Conservation (phyloP, 1,284 basidiomycete genomes). For the Fereydounia khargensis region DNA sequence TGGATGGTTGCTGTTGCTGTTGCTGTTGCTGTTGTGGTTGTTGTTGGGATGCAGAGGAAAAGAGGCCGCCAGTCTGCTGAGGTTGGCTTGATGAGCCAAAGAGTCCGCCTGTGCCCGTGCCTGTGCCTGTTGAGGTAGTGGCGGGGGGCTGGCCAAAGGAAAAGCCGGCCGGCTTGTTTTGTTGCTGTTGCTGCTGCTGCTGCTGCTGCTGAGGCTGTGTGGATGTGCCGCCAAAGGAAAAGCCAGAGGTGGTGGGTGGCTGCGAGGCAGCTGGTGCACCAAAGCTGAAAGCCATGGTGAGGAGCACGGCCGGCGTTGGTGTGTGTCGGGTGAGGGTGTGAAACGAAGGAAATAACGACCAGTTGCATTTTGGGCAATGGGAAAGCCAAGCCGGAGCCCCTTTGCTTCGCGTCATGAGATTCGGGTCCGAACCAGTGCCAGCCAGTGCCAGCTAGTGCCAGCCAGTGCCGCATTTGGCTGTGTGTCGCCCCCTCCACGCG, state of each 20-base stretch:
- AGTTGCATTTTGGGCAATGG: too few species aligned
- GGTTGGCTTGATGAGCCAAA: slow-evolving; percentile 1
- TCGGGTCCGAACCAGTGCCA: too few species aligned
- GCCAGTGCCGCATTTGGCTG: too few species aligned
- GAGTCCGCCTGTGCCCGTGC: neutral
- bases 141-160: slow-evolving; percentile 31
- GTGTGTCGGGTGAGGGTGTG: too few species aligned
- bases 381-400: too few species aligned
- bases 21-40: slow-evolving; percentile 15
- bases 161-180: slow-evolving; percentile 34
- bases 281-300: slow-evolving; percentile 45
- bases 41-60: slow-evolving; percentile 20
- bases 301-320: neutral
- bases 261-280: slow-evolving; percentile 34
- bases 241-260: slow-evolving; percentile 21
- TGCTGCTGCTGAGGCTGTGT: slow-evolving; percentile 10
- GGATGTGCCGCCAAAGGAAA: slow-evolving; percentile 37
- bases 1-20: slow-evolving; percentile 7
- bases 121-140: neutral
- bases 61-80: slow-evolving; percentile 9
- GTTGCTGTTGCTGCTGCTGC: slow-evolving; percentile 25
- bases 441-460: too few species aligned
- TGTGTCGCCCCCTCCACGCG: too few species aligned
- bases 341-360: too few species aligned
- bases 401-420: too few species aligned